Evolutionary conservation across 495 filamentous ascomycete species (phyloP), one percentile per base, ranked within the genome.

Genomic region (Penicillium soppii): DNA sequence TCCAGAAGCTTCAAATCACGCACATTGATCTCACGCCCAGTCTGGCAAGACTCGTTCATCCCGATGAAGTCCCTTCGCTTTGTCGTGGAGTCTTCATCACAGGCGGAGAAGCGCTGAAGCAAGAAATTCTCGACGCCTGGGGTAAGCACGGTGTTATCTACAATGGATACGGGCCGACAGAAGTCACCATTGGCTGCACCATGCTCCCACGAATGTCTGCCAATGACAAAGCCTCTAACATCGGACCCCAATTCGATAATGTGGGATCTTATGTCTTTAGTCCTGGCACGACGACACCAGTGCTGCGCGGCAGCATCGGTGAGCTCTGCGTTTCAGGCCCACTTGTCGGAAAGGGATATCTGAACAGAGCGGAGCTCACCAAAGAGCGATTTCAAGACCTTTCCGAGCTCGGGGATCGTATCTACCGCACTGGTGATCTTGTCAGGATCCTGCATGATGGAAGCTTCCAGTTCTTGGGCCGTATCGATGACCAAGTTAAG

Each of bases 321-420:
- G 92, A 97, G 62, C 80, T 97, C 5, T 95, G 90, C 58, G 83
- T 96, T 25, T 88, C 87, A 5, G 92, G 92, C 0, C 87, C 84
- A 50, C 75, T 97, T 5, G 90, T 97, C 26, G 92, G 87, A 6
- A 90, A 86, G 56, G 92, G 91, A 0, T 97, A 97, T 57, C 74
- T 94, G 32, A 92, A 92, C 35, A 78, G 90, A 4, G 77, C 82
- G 3, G 82, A 90, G 25, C 70, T 74, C 17, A 71, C 68, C 7
- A 52, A 54, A 27, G 62, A 63, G 36, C 69, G 74, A 13, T 78
- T 77, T 47, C 61, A 70, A 17, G 58, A 56, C 5, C 57, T 68
- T 4, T 72, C 70, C 35, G 58, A 62, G 27, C 51, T 36, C 21
- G 65, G 62, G 13, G 63, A 69, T 42, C 75, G 63, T 37, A 73